phyloP scores from a whole-genome alignment of 768 basidiomycete species.

The Mycena chlorophos region DNA sequence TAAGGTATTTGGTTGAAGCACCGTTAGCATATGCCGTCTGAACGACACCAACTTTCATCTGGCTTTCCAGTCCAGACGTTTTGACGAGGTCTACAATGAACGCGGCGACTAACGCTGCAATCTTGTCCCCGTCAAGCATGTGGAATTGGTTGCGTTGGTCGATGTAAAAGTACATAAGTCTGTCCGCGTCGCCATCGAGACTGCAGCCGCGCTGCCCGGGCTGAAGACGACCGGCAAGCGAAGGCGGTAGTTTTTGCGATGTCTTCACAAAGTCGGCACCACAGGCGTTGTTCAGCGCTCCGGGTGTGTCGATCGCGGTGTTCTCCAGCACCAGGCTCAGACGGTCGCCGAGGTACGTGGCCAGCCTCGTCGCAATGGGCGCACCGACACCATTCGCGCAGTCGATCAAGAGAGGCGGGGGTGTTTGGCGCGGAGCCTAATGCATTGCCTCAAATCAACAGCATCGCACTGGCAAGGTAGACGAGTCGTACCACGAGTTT shows the following conservation, averaged over 20 bases:
- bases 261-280: conserved; percentile 99
- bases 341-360: conserved; percentile 55
- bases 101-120: conserved; percentile 87
- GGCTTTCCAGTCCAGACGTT: conserved; percentile 74
- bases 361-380: conserved; percentile 61
- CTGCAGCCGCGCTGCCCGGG: conserved; percentile 86
- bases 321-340: conserved; percentile 72
- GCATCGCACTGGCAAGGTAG: conserved; percentile 1
- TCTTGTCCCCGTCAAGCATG: conserved; percentile 98
- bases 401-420: conserved; percentile 75
- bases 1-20: conserved; percentile 89
- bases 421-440: conserved; percentile 59
- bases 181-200: conserved; percentile 96
- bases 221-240: conserved; percentile 59
- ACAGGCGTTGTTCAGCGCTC: conserved; percentile 81
- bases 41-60: conserved; percentile 88
- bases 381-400: conserved; percentile 99
- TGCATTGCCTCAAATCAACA: conserved; percentile 5
- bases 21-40: conserved; percentile 99
- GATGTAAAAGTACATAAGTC: conserved; percentile 92
- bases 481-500: conserved; percentile 72
- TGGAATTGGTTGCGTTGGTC: conserved; percentile 78
- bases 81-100: conserved; percentile 91
- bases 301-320: conserved; percentile 59
- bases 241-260: conserved; percentile 80